Percentiles rank a stretch among this genome's conserved stretches.
These are phyloP conservation scores for Irpex lacteus DNA, from an alignment of 1,284 basidiomycete species.

Conservation along the genomic window DNA sequence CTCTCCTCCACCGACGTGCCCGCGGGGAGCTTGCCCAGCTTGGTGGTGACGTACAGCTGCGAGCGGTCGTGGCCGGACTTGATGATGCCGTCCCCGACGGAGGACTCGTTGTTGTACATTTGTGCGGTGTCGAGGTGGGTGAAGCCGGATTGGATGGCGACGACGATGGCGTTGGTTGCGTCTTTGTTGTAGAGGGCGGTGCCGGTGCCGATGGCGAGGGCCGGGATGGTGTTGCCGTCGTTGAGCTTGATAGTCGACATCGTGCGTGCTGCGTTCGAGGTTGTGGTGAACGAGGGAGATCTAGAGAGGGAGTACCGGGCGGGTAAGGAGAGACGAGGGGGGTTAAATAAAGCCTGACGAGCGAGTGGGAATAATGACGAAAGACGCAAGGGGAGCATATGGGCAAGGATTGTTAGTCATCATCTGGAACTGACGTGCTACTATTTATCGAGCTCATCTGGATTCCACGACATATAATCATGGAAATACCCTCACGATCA, in stretches of 20 bases:
- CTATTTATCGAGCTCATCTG: neutral
- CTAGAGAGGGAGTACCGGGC: neutral
- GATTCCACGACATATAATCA: no score
- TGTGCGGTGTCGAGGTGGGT: constrained; percentile 73
- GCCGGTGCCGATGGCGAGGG: constrained; percentile 71
- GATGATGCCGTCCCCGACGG: constrained; percentile 50
- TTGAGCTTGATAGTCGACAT: constrained; percentile 46
- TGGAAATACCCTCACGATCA: neutral
- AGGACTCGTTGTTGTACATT: constrained; percentile 60
- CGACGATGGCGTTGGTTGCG: constrained; percentile 43
- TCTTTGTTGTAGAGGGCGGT: constrained; percentile 56
- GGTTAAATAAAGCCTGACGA: neutral
- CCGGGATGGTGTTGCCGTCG: constrained; percentile 55
- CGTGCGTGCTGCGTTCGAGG: constrained; percentile 1
- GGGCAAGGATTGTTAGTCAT: neutral
- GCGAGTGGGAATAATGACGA: neutral
- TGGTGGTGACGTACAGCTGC: constrained; percentile 68
- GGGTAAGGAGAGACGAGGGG: neutral
- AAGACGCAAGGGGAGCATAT: neutral
- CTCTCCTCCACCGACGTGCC: constrained; percentile 49
- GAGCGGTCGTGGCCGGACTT: constrained; percentile 49
- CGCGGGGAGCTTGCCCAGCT: constrained; percentile 40
- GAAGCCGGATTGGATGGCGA: constrained; percentile 61
- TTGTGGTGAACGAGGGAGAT: constrained; percentile 31
- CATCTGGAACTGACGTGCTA: neutral